These are phyloP conservation scores for Aspergillus hortae DNA, from an alignment of 2,329 filamentous ascomycete genomes.

Conservation along the genomic window DNA sequence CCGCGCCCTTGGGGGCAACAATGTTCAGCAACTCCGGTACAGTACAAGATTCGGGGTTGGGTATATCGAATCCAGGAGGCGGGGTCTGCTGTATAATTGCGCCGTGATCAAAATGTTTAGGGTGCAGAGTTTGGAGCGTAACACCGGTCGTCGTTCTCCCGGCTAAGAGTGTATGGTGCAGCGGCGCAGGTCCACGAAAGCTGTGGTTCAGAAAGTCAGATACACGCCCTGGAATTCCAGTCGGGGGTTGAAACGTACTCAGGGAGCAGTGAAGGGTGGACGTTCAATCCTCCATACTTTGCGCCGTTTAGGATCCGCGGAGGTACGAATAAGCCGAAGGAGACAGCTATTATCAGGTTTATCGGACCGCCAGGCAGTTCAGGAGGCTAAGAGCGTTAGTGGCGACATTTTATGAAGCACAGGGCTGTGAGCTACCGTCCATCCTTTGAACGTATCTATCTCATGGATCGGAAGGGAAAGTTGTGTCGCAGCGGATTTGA, in stretches of 20 bases:
- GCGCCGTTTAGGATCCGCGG: slow-evolving; percentile 65
- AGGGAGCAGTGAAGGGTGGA: slow-evolving; percentile 88
- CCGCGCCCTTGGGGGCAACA: slow-evolving; percentile 63
- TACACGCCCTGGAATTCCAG: background rate
- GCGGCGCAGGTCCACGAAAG: slow-evolving; percentile 78
- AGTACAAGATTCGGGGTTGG: slow-evolving; percentile 45
- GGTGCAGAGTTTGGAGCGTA: slow-evolving; percentile 81
- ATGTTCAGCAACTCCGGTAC: slow-evolving; percentile 50
- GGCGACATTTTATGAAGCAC: slow-evolving; percentile 1
- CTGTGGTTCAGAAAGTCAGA: slow-evolving; percentile 38
- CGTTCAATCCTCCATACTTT: slow-evolving; percentile 83
- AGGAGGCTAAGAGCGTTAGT: slow-evolving; percentile 50
- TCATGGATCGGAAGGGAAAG: slow-evolving; percentile 68
- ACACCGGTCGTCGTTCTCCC: slow-evolving; percentile 64
- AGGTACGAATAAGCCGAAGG: slow-evolving; percentile 88
- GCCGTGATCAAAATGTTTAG: slow-evolving; percentile 73
- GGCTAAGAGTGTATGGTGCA: slow-evolving; percentile 77
- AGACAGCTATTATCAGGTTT: slow-evolving; percentile 86
- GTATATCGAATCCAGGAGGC: slow-evolving; percentile 52
- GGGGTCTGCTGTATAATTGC: slow-evolving; percentile 68
- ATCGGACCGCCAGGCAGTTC: slow-evolving; percentile 43
- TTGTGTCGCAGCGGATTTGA: slow-evolving; percentile 61
- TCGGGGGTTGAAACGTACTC: slow-evolving; percentile 49
- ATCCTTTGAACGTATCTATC: slow-evolving; percentile 76
- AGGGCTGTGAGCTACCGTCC: slow-evolving; percentile 57